These are phyloP conservation scores for Nemania serpens DNA, from an alignment of 2,329 filamentous ascomycete genomes.

Conservation along the genomic window DNA sequence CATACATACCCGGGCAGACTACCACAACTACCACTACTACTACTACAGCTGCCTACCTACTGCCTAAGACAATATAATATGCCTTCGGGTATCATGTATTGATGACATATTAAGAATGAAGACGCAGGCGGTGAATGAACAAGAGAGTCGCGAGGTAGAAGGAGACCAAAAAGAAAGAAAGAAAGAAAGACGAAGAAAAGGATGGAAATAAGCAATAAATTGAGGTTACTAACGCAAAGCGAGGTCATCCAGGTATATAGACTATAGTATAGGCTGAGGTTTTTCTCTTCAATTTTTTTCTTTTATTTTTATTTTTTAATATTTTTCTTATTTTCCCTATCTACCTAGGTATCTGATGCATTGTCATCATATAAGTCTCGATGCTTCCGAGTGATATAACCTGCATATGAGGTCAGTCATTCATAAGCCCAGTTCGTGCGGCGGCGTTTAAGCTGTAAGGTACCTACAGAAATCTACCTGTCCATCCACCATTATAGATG, in stretches of 20 bases:
- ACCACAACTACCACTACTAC: neutral
- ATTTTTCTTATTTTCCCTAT: too few relatives aligned
- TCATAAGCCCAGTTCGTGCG: too few relatives aligned
- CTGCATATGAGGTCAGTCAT: too few relatives aligned
- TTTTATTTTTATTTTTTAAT: neutral
- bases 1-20: too few relatives aligned
- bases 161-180: neutral
- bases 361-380: conserved; percentile 5
- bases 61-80: neutral
- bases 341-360: neutral
- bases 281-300: conserved; percentile 1
- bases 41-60: neutral
- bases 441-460: too few relatives aligned
- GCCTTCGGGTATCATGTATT: neutral
- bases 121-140: neutral
- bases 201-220: neutral
- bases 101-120: neutral
- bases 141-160: neutral
- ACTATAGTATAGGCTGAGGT: neutral
- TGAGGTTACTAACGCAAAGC: neutral
- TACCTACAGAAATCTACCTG: too few relatives aligned
- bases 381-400: too few relatives aligned
- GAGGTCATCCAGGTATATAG: neutral
- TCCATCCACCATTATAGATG: too few relatives aligned
- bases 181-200: neutral